These are phyloP conservation scores for Galerina marginata DNA, from an alignment of 768 basidiomycete genomes.

Conservation along the genomic window DNA sequence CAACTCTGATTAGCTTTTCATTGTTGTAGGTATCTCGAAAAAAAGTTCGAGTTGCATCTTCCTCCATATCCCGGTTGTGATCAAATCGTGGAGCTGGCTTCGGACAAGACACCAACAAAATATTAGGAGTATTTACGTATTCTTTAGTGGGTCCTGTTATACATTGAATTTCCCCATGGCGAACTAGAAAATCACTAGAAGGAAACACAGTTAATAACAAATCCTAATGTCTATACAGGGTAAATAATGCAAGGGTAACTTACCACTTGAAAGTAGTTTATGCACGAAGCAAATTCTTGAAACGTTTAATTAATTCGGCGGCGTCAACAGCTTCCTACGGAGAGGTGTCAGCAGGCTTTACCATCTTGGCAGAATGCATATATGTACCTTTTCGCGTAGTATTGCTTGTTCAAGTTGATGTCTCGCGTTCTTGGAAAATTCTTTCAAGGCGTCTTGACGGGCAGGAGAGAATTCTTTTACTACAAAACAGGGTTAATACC, in stretches of 20 bases:
- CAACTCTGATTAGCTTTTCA: conserved; percentile 2
- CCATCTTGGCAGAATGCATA: background rate
- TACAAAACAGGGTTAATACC: conserved; percentile 8
- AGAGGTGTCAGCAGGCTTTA: background rate
- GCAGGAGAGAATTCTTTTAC: conserved; percentile 9
- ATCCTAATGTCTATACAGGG: background rate
- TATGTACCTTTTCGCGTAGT: conserved; percentile 26
- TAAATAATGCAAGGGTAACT: background rate
- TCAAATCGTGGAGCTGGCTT: conserved; percentile 84
- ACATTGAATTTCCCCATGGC: background rate
- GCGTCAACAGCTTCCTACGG: conserved; percentile 29
- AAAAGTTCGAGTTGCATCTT: conserved; percentile 79
- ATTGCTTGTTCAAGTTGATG: conserved; percentile 26
- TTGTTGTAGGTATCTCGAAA: conserved; percentile 61
- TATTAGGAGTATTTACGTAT: background rate
- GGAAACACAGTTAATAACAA: background rate
- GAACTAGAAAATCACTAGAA: background rate
- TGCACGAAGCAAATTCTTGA: conserved; percentile 22
- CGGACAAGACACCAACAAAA: conserved; percentile 15
- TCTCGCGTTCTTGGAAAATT: conserved; percentile 25
- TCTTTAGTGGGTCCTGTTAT: background rate
- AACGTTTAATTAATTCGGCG: conserved; percentile 23
- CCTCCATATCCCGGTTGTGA: conserved; percentile 79
- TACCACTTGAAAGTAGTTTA: background rate
- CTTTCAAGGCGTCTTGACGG: conserved; percentile 22